Percentiles rank a stretch among this genome's conserved stretches.
Evolutionary conservation across 1,139 yeast genomes (phyloP).

Genomic region (Blastobotrys petasosporus): DNA sequence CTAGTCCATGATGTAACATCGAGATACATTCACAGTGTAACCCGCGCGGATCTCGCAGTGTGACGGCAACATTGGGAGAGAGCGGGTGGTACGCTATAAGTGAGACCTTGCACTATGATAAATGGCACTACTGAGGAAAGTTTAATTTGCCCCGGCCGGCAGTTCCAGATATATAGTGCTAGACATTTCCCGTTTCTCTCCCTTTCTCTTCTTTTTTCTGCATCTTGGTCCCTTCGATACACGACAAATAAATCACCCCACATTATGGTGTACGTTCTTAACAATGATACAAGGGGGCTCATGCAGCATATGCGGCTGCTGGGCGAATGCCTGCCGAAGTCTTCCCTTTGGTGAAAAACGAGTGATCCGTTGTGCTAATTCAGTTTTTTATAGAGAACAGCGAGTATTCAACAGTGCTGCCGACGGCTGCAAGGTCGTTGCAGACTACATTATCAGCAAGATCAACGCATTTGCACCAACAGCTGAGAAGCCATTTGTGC

Average conservation of each 20-base stretch:
- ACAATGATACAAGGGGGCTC: neutral
- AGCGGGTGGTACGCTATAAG: too few species aligned
- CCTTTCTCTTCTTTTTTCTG: neutral
- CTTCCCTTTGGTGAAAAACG: too few species aligned
- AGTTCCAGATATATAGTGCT: neutral
- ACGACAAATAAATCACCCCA: neutral
- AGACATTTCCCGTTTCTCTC: neutral
- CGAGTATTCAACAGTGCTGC: slow-evolving; percentile 20
- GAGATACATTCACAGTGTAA: too few species aligned
- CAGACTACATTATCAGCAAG: slow-evolving; percentile 42
- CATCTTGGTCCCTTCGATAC: neutral
- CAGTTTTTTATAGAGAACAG: too few species aligned
- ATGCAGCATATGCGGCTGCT: too few species aligned
- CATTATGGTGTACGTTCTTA: neutral
- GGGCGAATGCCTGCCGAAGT: too few species aligned
- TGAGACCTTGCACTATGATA: too few species aligned
- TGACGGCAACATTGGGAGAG: slow-evolving; percentile 4
- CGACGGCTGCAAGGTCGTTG: slow-evolving; percentile 47
- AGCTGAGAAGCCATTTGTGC: slow-evolving; percentile 45
- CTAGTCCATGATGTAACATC: too few species aligned
- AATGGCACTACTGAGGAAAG: neutral
- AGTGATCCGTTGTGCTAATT: too few species aligned
- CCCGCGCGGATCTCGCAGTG: neutral
- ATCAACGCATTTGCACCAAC: slow-evolving; percentile 48
- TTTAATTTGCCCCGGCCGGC: neutral